Evolutionary conservation across 257 asterid genomes (phyloP).

Genomic region (Haberlea rhodopensis): DNA sequence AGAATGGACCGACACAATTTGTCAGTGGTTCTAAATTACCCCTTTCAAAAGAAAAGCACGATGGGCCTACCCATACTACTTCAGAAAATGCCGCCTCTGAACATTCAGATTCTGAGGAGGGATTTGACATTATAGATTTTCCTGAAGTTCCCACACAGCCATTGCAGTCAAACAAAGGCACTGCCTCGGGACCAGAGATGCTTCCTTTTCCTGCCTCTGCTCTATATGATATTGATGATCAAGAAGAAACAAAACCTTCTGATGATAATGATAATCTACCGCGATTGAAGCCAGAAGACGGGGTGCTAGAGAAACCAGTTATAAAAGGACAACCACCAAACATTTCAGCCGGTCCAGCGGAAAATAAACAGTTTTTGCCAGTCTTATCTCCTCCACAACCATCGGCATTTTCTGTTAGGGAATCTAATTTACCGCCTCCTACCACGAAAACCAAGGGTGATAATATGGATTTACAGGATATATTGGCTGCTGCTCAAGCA

Average conservation of each 20-base stretch:
- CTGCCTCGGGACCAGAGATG: conserved; percentile 64
- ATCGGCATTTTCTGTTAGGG: conserved; percentile 27
- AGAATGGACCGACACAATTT: conserved; percentile 79
- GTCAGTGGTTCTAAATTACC: conserved; percentile 62
- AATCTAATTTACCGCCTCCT: conserved; percentile 32
- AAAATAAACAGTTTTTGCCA: conserved; percentile 58
- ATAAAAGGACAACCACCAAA: conserved; percentile 25
- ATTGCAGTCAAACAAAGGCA: conserved; percentile 43
- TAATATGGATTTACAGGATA: conserved; percentile 63
- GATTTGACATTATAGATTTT: conserved; percentile 57
- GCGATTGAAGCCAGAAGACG: conserved; percentile 29
- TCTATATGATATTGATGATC: conserved; percentile 55
- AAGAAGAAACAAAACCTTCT: conserved; percentile 39
- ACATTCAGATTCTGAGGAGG: conserved; percentile 56
- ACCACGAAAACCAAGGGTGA: conserved; percentile 35
- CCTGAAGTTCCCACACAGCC: conserved; percentile 83
- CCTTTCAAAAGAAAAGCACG: conserved; percentile 57
- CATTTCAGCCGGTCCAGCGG: conserved; percentile 23
- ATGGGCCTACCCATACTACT: conserved; percentile 33
- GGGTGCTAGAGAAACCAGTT: conserved; percentile 28
- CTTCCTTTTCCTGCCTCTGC: conserved; percentile 85
- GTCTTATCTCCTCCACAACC: conserved; percentile 53
- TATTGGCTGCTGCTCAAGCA: conserved; percentile 81
- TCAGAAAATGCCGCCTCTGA: conserved; percentile 43
- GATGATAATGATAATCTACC: conserved; percentile 23